phyloP scores from a whole-genome alignment of 176 grass and related monocot species.

The Avena insularis region DNA sequence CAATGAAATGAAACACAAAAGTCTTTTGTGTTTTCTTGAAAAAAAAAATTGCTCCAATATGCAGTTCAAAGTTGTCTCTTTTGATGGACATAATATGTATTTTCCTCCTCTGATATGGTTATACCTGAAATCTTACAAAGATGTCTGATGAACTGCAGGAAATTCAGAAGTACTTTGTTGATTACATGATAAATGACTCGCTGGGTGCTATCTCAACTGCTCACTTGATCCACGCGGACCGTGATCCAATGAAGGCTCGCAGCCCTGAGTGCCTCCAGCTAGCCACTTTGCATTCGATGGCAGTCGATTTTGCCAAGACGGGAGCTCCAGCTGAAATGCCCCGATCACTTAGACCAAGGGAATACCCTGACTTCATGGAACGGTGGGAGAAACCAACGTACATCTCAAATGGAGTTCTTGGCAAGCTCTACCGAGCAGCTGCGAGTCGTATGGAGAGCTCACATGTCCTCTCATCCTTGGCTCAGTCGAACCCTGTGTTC shows the following conservation, averaged over 20 bases:
- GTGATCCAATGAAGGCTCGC: constrained; percentile 71
- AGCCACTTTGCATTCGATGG: constrained; percentile 88
- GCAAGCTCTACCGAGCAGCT: constrained; percentile 68
- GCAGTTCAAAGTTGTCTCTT: background rate
- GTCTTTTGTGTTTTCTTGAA: too few relatives aligned
- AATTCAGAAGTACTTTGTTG: constrained; percentile 90
- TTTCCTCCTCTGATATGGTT: background rate
- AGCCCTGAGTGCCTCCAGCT: constrained; percentile 76
- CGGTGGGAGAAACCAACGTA: constrained; percentile 73
- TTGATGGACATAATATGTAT: background rate
- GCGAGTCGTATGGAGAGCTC: constrained; percentile 38
- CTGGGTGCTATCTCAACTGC: constrained; percentile 79
- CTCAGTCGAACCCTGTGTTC: constrained; percentile 21
- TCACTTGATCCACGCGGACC: constrained; percentile 80
- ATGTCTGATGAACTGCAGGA: constrained; percentile 64
- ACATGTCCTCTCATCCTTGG: background rate
- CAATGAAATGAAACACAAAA: too few relatives aligned
- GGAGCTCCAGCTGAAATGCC: constrained; percentile 90
- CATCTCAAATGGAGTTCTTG: constrained; percentile 64
- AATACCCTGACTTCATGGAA: constrained; percentile 93
- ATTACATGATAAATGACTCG: constrained; percentile 88
- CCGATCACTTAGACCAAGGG: constrained; percentile 57
- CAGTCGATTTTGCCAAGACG: constrained; percentile 89
- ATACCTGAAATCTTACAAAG: constrained; percentile 24
- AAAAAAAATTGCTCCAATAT: background rate